phyloP scores from a whole-genome alignment of 2,329 filamentous ascomycete genomes.

The Knufia petricola region DNA sequence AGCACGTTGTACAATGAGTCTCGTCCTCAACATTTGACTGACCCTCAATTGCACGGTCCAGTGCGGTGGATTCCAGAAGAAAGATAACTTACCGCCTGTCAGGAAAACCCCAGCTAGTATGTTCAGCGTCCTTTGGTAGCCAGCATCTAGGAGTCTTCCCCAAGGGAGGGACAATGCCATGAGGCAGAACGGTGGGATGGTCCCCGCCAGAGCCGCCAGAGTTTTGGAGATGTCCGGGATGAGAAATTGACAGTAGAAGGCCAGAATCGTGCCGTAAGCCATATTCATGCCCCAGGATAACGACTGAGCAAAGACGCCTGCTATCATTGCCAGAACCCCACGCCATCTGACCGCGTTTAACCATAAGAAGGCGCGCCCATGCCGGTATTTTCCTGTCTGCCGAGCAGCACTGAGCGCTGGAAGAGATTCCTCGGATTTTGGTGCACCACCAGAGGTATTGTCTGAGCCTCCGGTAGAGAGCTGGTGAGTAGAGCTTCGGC shows the following conservation, averaged over 20 bases:
- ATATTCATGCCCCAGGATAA: constrained; percentile 7
- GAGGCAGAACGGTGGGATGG: constrained; percentile 7
- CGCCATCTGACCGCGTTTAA: neutral
- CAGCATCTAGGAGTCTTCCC: constrained; percentile 1
- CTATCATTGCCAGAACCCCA: neutral
- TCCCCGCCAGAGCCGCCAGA: neutral
- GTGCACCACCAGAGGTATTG: neutral
- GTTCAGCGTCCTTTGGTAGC: constrained; percentile 6
- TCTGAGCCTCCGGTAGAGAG: too few species aligned
- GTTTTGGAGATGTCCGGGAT: neutral
- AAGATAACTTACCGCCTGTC: too few species aligned
- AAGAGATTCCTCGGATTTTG: neutral
- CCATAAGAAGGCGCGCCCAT: neutral
- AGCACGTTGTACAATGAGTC: too few species aligned
- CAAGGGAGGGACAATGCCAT: constrained; percentile 4
- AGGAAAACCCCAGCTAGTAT: neutral
- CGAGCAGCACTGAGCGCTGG: neutral
- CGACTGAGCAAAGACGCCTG: constrained; percentile 2
- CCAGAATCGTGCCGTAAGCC: constrained; percentile 5
- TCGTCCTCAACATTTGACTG: too few species aligned
- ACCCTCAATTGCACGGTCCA: too few species aligned
- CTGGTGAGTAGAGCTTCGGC: too few species aligned
- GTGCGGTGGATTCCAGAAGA: too few species aligned
- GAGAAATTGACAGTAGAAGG: constrained; percentile 3
- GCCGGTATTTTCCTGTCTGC: neutral